These are phyloP conservation scores for Xylaria sp. DNA, from an alignment of 2,329 filamentous ascomycete genomes.

Conservation along the genomic window DNA sequence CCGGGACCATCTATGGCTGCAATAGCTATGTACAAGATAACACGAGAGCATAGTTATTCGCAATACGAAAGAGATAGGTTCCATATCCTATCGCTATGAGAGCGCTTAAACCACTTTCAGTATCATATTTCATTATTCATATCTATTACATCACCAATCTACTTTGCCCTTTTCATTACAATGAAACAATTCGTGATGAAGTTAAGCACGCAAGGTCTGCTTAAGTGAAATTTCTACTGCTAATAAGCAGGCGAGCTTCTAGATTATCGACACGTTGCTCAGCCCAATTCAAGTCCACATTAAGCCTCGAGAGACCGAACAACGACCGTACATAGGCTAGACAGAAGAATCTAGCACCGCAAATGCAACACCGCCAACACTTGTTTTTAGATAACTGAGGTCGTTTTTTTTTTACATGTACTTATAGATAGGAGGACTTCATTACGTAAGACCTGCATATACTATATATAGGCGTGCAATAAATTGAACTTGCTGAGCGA, in stretches of 20 bases:
- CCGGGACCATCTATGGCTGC: too few relatives aligned
- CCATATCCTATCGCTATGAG: too few relatives aligned
- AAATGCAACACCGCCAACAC: not conserved
- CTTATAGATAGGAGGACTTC: not conserved
- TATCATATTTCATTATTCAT: not conserved
- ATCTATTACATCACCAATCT: not conserved
- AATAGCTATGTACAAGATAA: too few relatives aligned
- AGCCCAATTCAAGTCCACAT: too few relatives aligned
- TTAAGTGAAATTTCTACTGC: not conserved
- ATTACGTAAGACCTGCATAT: conserved; percentile 14
- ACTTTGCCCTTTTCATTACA: not conserved
- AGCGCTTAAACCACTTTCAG: too few relatives aligned
- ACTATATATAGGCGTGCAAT: conserved; percentile 27
- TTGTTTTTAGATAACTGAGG: not conserved
- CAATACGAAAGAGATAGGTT: too few relatives aligned
- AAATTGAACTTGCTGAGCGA: conserved; percentile 20
- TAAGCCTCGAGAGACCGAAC: not conserved
- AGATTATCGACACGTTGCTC: not conserved
- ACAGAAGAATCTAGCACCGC: not conserved
- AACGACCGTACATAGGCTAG: not conserved
- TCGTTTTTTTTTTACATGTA: not conserved
- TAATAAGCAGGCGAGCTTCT: too few relatives aligned
- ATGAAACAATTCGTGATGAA: too few relatives aligned
- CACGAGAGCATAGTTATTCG: too few relatives aligned
- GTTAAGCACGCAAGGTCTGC: not conserved